Base-by-base conservation (phyloP, 805 yeast species). In the Starmerella ratchasimensis region DNA sequence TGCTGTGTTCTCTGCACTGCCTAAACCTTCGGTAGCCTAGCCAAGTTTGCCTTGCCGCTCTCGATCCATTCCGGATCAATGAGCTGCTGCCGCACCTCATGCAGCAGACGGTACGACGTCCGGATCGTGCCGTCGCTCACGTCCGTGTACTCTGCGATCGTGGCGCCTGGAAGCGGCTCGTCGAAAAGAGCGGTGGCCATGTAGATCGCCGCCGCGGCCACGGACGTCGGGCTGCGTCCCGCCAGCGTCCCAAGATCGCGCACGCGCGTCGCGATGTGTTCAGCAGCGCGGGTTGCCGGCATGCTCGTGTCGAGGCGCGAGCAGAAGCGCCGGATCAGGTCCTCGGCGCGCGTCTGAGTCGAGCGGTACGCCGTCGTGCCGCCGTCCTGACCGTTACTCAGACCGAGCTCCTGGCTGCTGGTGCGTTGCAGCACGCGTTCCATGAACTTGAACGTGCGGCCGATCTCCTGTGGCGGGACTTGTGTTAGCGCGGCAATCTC, bases 41-140 rank as follows among this genome's bases (percentile, higher is more conserved):
- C 73, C 50, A 76, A 48, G 36, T 69, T 67, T 16, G 76, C 72
- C 54, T 69, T 74, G 6, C 81, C 82, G n/a, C 68, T 61, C 42
- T 71, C 74, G 28, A 76, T 55, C 93, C 93, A 80, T 41, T 64
- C 62, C 18, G 79, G 80, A 52, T 81, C 88, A n/a, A 84, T 68
- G 33, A 84, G 68, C 48, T 69, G 67, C 23, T 72, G 75, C 50
- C 71, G 72, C 43, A 79, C 82, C 44, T 80, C 84, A 54, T 71
- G 77, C 59, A 90, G 64, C 30, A 76, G 76, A 57, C 80, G 80
- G 56, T 83, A 90, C 31, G 90, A 76, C 1, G 95, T 81, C 58
- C 90, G 83, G 51, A 90, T 86, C 1, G 98, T 90, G 48, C 97
- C 96, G 56, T 90, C 98, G 52, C 94, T 80, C 15, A 90, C 97